Conservation (phyloP, 2,329 filamentous ascomycete species). For the Parafenestella ontariensis region DNA sequence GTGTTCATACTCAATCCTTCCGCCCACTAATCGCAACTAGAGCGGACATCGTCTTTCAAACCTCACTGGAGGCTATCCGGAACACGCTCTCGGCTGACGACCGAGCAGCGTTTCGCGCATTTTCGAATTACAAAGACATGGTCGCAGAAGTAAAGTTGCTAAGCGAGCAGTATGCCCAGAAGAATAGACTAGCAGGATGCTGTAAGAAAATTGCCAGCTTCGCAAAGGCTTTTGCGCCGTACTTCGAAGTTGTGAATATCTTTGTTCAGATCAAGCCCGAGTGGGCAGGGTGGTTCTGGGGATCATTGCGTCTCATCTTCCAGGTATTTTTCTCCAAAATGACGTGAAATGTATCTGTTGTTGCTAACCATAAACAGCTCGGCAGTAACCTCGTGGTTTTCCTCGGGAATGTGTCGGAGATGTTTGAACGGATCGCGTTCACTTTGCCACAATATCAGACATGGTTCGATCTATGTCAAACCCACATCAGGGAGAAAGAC, state of each 20-base stretch:
- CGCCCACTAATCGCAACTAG: too few relatives aligned
- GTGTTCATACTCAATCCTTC: too few relatives aligned
- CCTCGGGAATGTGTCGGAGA: neutral
- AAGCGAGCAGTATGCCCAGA: neutral
- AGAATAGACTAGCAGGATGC: neutral
- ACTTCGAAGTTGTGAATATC: neutral
- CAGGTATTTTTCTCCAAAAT: neutral
- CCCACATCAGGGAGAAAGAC: neutral
- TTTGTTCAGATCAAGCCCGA: slow-evolving; percentile 1
- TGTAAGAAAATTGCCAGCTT: neutral
- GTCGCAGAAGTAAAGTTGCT: neutral
- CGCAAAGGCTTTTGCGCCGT: neutral
- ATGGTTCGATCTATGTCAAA: neutral
- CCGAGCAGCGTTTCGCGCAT: neutral
- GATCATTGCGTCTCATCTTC: neutral
- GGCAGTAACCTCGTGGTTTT: neutral
- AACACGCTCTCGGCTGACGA: neutral
- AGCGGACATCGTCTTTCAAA: neutral
- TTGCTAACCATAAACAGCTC: neutral
- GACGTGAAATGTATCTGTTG: neutral
- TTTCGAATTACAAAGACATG: neutral
- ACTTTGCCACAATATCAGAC: neutral
- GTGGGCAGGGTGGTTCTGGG: slow-evolving; percentile 1
- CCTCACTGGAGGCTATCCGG: neutral
- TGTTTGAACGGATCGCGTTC: neutral